phyloP scores from a whole-genome alignment of 805 yeast genomes.

The Candida endomychidarum region DNA sequence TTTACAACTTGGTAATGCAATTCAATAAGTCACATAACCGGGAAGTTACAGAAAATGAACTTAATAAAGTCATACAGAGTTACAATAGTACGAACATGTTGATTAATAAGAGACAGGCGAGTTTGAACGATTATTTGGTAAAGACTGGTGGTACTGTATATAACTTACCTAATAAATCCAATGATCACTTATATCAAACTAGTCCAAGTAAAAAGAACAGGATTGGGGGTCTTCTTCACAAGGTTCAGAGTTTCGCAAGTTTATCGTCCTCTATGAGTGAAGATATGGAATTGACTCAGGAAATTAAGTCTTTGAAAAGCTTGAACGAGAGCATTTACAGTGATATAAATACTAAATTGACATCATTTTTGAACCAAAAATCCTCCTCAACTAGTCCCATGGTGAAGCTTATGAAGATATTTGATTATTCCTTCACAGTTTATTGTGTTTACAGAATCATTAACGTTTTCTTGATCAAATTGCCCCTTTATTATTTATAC shows the following conservation, averaged over 20 bases:
- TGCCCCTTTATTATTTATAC: conserved; percentile 31
- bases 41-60: conserved; percentile 28
- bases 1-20: conserved; percentile 23
- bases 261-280: conserved; percentile 19
- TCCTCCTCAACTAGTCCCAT: background rate
- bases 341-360: conserved; percentile 26
- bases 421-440: conserved; percentile 35
- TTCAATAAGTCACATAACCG: conserved; percentile 1
- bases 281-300: conserved; percentile 34
- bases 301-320: conserved; percentile 36
- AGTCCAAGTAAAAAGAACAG: conserved; percentile 15
- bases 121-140: conserved; percentile 23
- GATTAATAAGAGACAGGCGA: conserved; percentile 30
- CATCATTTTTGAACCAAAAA: conserved; percentile 16
- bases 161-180: conserved; percentile 16
- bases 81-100: conserved; percentile 43
- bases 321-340: conserved; percentile 30
- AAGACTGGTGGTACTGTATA: conserved; percentile 27
- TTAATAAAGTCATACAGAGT: conserved; percentile 35
- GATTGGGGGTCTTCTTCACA: conserved; percentile 33
- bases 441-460: conserved; percentile 51
- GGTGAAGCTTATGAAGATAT: conserved; percentile 13
- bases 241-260: conserved; percentile 43
- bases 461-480: conserved; percentile 39
- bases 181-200: background rate